Evolutionary conservation across 1,139 yeast genomes (phyloP).

Genomic region (Nakaseomyces bracarensis): DNA sequence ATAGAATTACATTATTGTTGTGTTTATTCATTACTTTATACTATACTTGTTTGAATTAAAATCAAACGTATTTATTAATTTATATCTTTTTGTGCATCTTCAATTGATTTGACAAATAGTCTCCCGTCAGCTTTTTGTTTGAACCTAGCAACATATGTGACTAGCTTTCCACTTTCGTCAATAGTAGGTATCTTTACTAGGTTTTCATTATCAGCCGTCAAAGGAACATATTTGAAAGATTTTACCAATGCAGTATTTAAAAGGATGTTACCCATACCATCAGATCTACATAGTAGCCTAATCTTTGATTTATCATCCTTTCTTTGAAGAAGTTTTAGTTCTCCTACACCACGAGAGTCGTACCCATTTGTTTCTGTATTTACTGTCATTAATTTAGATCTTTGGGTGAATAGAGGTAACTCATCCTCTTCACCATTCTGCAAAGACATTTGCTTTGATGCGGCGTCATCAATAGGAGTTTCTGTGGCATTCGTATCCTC

Average conservation of each 20-base stretch:
- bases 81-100: conserved; percentile 36
- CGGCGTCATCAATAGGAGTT: conserved; percentile 41
- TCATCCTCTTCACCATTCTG: conserved; percentile 88
- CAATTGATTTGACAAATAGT: conserved; percentile 48
- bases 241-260: conserved; percentile 53
- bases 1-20: conserved; percentile 2
- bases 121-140: conserved; percentile 66
- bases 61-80: conserved; percentile 8
- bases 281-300: conserved; percentile 76
- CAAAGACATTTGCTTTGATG: conserved; percentile 38
- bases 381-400: conserved; percentile 64
- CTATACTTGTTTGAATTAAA: background rate
- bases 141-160: conserved; percentile 62
- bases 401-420: conserved; percentile 50
- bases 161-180: conserved; percentile 39
- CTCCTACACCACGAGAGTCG: conserved; percentile 69
- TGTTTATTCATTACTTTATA: conserved; percentile 5
- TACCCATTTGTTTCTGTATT: conserved; percentile 45
- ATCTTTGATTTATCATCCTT: conserved; percentile 47
- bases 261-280: conserved; percentile 77
- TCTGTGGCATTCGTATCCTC: conserved; percentile 41
- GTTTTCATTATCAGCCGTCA: conserved; percentile 44
- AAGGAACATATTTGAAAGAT: conserved; percentile 43
- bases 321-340: conserved; percentile 60
- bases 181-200: conserved; percentile 52